A percentile compares a stretch with the other conserved stretches of the same genome.
Conservation (phyloP, 306 rosid species). For the Cicer arietinum region DNA sequence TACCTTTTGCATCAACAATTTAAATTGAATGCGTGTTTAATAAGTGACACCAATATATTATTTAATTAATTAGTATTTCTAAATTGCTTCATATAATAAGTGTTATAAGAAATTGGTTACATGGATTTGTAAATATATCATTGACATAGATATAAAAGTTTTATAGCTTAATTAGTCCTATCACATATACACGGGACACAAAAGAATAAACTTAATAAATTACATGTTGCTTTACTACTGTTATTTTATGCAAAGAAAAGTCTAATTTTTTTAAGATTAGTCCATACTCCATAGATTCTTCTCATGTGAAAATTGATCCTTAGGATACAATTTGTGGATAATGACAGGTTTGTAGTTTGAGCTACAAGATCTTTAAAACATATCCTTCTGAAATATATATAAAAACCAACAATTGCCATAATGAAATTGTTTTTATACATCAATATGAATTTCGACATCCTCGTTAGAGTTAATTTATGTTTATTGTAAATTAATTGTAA, state of each 20-base stretch:
- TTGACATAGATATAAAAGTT: no score
- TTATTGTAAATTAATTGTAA: no score
- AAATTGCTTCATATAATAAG: neutral
- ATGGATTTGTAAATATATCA: neutral
- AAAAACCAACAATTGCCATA: conserved; percentile 33
- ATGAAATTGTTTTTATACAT: neutral
- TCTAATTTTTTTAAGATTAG: conserved; percentile 18
- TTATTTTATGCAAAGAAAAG: no score
- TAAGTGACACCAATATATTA: no score
- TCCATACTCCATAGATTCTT: conserved; percentile 50
- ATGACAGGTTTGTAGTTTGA: conserved; percentile 44
- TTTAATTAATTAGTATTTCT: no score
- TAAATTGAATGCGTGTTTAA: no score
- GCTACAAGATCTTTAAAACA: conserved; percentile 53
- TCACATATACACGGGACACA: neutral
- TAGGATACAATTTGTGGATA: conserved; percentile 39
- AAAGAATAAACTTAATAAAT: neutral
- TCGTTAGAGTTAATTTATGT: no score
- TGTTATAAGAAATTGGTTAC: conserved; percentile 54
- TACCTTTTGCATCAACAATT: no score
- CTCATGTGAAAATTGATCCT: conserved; percentile 59
- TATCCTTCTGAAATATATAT: conserved; percentile 40
- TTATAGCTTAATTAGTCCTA: neutral
- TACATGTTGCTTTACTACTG: no score
- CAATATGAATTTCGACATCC: no score